Evolutionary conservation across 306 rosid species (phyloP), one percentile per base, ranked within the genome.

Genomic region (Sphenostylis stenocarpa): DNA sequence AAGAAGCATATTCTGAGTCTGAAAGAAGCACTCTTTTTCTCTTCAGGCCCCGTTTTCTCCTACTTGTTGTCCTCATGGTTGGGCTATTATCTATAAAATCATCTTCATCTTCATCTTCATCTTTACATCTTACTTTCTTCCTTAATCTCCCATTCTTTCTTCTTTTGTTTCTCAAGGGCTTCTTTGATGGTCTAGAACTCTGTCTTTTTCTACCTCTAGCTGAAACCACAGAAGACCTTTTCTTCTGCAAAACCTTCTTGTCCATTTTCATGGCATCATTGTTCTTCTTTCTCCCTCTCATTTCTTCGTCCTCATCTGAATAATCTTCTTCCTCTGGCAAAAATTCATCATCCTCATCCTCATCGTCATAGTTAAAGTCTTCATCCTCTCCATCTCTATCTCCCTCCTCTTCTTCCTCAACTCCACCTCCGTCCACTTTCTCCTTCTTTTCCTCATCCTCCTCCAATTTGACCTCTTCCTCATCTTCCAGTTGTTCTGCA

Each of bases 301-400:
- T 38, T 61, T 77, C 86, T 77, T 90, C 93, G 75, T 90, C 98
- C 69, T 81, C 83, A 19, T 88, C 96, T 0, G 90, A 85, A 72
- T 69, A 90, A 78, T 89, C 92, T 70, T 92, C 99, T 77, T 92
- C 97, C 75, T 87, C 91, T 3, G 78, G 86, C n/a, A 85, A 80
- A 82, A 92, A 92, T 65, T 92, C 97, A 78, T 91, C 98, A 71
- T 88, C 93, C 61, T 93, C 98, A 34, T 92, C 96, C 36, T 89
- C 96, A 34, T 92, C 96, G 31, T 89, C 96, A 7, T 67, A 6
- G 6, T 80, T 83, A 7, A 61, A 82, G 26, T 75, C 86, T 6
- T 73, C 86, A 43, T 85, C 83, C 26, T 84, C 93, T 57, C 79
- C 88, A 10, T 81, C 84, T n/a, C 66, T 82, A 7, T 83, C 81